These are phyloP conservation scores for Euphrasia confusa DNA, from an alignment of 257 asterid species.

Conservation along the genomic window DNA sequence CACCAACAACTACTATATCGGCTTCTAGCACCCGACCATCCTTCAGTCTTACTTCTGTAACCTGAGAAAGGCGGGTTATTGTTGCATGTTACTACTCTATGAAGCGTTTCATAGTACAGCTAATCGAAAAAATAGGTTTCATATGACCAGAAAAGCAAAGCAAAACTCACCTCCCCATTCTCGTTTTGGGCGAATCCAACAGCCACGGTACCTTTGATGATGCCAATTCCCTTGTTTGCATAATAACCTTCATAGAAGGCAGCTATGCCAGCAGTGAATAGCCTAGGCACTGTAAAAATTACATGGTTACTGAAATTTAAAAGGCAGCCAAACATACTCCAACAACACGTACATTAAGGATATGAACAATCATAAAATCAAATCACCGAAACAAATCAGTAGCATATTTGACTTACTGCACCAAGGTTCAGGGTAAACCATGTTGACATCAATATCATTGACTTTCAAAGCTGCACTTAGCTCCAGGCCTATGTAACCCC, in stretches of 20 bases:
- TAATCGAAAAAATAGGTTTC: background rate
- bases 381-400: background rate
- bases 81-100: conserved; percentile 16
- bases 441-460: conserved; percentile 65
- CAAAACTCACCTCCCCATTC: conserved; percentile 63
- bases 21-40: conserved; percentile 91
- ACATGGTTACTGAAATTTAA: conserved; percentile 18
- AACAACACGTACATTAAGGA: background rate
- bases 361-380: conserved; percentile 7
- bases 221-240: conserved; percentile 68
- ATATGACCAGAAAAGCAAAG: background rate
- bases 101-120: conserved; percentile 10
- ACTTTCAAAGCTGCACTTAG: conserved; percentile 83
- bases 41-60: conserved; percentile 77
- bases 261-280: conserved; percentile 87
- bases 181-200: conserved; percentile 69
- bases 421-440: conserved; percentile 99
- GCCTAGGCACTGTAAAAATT: conserved; percentile 76
- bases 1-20: conserved; percentile 93
- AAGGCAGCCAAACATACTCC: conserved; percentile 5
- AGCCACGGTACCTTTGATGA: conserved; percentile 96
- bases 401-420: conserved; percentile 68
- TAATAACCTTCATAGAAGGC: conserved; percentile 86
- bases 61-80: conserved; percentile 41
- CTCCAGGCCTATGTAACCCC: conserved; percentile 96